phyloP scores from a whole-genome alignment of 768 basidiomycete genomes.

The Mrakia frigida region DNA sequence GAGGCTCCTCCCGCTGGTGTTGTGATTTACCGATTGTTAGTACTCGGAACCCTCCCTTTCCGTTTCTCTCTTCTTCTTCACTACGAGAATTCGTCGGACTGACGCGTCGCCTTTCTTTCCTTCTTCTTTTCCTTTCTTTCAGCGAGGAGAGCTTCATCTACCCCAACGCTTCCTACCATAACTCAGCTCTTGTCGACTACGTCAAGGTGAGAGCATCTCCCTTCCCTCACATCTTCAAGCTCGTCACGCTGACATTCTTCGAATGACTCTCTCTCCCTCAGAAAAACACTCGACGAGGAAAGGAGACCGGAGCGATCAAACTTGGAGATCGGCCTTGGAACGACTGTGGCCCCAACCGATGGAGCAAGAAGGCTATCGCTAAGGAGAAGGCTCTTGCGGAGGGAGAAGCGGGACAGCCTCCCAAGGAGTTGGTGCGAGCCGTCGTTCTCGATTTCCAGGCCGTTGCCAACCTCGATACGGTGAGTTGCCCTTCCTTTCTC shows the following conservation, averaged over 20 bases:
- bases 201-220: conserved; percentile 51
- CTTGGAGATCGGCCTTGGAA: conserved; percentile 86
- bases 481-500: neutral
- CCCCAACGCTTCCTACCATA: conserved; percentile 50
- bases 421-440: conserved; percentile 66
- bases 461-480: conserved; percentile 80
- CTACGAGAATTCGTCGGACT: too few species aligned
- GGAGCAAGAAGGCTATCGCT: conserved; percentile 46
- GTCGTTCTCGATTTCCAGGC: conserved; percentile 86
- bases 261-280: too few species aligned
- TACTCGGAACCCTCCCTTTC: too few species aligned
- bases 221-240: too few species aligned
- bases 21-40: conserved; percentile 64
- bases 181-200: conserved; percentile 69
- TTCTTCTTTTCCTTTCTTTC: too few species aligned
- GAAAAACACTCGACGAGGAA: conserved; percentile 65
- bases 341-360: conserved; percentile 65
- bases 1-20: conserved; percentile 77
- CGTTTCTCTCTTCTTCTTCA: too few species aligned
- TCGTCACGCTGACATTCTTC: too few species aligned
- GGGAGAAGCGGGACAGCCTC: conserved; percentile 43
- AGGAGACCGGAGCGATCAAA: conserved; percentile 59
- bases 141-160: conserved; percentile 68
- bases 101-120: too few species aligned
- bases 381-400: conserved; percentile 44